Evolutionary conservation across 352 stramenopile genomes (phyloP).

Genomic region (Phytophthora cactorum): DNA sequence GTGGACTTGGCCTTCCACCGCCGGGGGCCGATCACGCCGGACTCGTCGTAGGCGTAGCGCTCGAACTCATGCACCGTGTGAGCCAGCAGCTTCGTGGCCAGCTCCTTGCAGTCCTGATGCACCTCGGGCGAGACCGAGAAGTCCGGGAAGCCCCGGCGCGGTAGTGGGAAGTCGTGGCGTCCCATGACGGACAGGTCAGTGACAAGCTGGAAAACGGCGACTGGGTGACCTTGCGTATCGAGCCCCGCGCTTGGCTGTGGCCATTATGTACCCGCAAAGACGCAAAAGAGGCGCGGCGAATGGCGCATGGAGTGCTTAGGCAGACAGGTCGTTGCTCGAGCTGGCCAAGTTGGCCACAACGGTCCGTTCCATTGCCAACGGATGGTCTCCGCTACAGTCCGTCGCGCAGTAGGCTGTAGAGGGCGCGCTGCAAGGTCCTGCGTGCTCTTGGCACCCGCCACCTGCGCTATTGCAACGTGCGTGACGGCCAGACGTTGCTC

Average conservation of each 20-base stretch:
- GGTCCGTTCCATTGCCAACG: background rate
- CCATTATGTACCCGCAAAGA: slow-evolving; percentile 21
- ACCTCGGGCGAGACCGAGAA: slow-evolving; percentile 44
- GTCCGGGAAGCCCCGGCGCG: slow-evolving; percentile 46
- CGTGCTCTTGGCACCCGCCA: slow-evolving; percentile 17
- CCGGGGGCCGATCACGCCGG: slow-evolving; percentile 31
- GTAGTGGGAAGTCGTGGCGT: slow-evolving; percentile 49
- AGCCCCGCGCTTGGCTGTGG: slow-evolving; percentile 17
- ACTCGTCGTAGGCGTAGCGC: slow-evolving; percentile 37
- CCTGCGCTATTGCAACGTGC: slow-evolving; percentile 20
- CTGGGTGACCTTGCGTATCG: slow-evolving; percentile 2
- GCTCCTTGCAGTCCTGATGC: slow-evolving; percentile 41
- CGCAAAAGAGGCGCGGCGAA: slow-evolving; percentile 26
- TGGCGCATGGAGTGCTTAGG: slow-evolving; percentile 9
- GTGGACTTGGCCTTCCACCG: slow-evolving; percentile 47
- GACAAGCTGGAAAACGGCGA: slow-evolving; percentile 22
- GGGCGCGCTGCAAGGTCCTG: slow-evolving; percentile 2
- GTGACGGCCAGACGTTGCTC: slow-evolving; percentile 15
- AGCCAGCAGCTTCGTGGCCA: slow-evolving; percentile 50
- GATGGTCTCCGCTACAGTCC: slow-evolving; percentile 10
- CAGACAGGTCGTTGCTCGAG: slow-evolving; percentile 19
- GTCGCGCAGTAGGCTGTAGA: slow-evolving; percentile 14
- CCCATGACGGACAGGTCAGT: slow-evolving; percentile 20
- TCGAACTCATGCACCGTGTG: slow-evolving; percentile 63
- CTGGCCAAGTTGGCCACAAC: background rate